Evolutionary conservation across 2,329 filamentous ascomycete genomes (phyloP).

Genomic region (Fusarium mundagurra): DNA sequence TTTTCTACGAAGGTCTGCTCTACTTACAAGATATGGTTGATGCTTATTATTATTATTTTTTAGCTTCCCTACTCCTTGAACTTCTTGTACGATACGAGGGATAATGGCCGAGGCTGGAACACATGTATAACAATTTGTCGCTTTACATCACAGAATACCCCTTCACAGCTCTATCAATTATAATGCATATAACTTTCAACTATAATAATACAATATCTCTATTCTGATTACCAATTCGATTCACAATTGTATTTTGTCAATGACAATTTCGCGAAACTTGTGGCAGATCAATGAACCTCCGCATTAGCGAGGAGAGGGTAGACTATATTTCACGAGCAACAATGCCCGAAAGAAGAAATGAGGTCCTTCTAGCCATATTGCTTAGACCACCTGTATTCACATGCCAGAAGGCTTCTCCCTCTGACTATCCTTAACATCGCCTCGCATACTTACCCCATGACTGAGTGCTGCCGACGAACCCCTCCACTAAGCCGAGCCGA

Average conservation of each 20-base stretch:
- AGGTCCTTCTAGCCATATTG: background rate
- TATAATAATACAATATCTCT: too few species aligned
- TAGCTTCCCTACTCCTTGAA: background rate
- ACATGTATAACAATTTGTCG: background rate
- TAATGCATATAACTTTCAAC: too few species aligned
- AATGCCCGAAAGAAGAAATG: too few species aligned
- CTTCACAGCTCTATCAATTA: background rate
- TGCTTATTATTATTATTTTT: background rate
- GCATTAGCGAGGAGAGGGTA: background rate
- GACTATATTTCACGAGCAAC: background rate
- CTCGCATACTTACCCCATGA: background rate
- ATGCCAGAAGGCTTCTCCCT: background rate
- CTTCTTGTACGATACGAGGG: background rate
- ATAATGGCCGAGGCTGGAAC: background rate
- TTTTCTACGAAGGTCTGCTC: conserved; percentile 21
- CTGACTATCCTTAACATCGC: background rate
- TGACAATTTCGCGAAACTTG: background rate
- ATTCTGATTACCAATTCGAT: accelerated
- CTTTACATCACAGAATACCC: background rate
- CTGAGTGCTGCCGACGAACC: background rate
- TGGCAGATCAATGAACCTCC: background rate
- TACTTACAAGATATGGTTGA: accelerated
- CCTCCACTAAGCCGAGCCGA: background rate
- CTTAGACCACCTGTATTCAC: background rate
- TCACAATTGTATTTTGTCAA: accelerated